Base-by-base conservation (phyloP, 2,329 filamentous ascomycete species). In the Cylindrodendrum hubeiense region DNA sequence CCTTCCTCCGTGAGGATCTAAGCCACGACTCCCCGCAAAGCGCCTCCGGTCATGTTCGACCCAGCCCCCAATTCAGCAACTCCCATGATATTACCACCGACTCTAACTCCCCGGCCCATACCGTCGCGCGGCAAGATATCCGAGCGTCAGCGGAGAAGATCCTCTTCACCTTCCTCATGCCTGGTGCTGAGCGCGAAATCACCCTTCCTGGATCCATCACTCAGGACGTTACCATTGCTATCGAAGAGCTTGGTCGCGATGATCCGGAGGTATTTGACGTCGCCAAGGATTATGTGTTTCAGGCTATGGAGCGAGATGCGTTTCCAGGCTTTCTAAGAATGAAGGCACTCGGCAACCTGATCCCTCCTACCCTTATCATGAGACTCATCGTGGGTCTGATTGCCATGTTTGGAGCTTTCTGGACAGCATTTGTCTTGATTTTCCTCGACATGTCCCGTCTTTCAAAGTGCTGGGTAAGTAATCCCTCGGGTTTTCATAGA, bases 291-390 rank as follows among this genome's bases (percentile, higher is more conserved):
- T 99, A 98, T 78, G 96, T 98, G 67, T 99, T 98, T 80, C 97
- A 99, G 81, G 97, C 97, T 34, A 99, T 99, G 96, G 97, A 99
- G 82, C 90, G 97, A 60, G 96, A 99, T 82, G 96, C 97, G n/a
- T 99, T 97, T 78, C 96, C 97, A 1, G 95, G 95, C 1, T 99
- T 99, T 81, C 86, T 99, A 64, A 89, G 95, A 76, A 93, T 94
- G 82, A 98, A 98, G 82, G 96, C 96, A 3, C 86, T 99, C 24
- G 97, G 97, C 65, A 99, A 99, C 76, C 87, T 99, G 15, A 95
- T 99, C 28, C 96, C 95, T 3, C 90, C 95, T 17, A 97, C 94
- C 50, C 91, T 97, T 71, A 89, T 98, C 76, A 86, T 97, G 72
- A 89, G 96, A 58, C 84, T 98, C 55, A 94, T 97, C 49, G 79